Base-by-base conservation (phyloP, 1,139 yeast genomes). In the Diutina scorzettiae region DNA sequence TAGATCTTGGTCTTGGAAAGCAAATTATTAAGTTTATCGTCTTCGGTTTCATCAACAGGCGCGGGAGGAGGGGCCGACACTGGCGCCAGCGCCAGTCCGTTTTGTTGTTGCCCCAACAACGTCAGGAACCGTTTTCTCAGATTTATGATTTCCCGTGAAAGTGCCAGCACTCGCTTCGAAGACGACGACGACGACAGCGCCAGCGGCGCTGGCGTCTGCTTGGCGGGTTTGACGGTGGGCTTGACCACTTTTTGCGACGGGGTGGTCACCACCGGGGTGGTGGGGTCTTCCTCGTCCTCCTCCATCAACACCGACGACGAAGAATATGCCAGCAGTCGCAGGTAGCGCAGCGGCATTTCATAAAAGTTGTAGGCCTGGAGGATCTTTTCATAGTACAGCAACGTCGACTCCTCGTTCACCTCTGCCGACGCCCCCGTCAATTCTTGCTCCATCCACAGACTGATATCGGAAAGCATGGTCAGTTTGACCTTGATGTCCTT, bases 321-420 rank as follows among this genome's bases (percentile, higher is more conserved):
- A 11, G 37, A 23, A 23, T 34, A 14, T 5, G 16, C 11, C 39
- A 34, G 27, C 24, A 34, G 25, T 28, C 29, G 33, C 34, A 14
- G 19, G 34, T 18, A 20, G 11, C 41, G 40, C 29, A 12, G 43
- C 5, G 63, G 62, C 12, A 54, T 43, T 9, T 64, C 68, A 43
- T 58, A 59, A 25, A 66, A 60, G 43, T 61, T 60, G 50, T 64
- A 66, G 6, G 71, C 72, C 14, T 46, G 43, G 7, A 66, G 52
- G 14, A 66, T 43, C 47, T 65, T 66, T 37, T 62, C 63, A 46
- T 64, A 65, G 50, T 66, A 66, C 24, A 50, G 46, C 41, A 66
- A 47, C 2, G 59, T 52, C n/a, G 56, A 57, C 20, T 58, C 63
- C 39, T 65, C 68, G 29, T 60, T 50, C 9, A 50, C 49, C 23